Evolutionary conservation across 306 rosid genomes (phyloP), one percentile per base, ranked within the genome.

Genomic region (Quercus variabilis): DNA sequence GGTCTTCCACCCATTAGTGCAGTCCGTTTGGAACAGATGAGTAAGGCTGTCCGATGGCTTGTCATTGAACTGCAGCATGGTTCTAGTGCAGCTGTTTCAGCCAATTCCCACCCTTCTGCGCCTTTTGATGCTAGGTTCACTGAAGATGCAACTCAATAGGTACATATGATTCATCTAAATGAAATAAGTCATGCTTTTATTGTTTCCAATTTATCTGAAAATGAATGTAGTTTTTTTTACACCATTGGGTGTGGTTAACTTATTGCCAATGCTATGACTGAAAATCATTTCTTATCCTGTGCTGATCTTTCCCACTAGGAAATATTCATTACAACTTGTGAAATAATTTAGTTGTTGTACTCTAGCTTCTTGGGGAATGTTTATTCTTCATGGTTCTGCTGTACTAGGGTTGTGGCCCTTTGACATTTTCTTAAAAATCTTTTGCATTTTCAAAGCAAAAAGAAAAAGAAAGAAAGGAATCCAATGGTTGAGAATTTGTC

Each of bases 1-100:
- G 82, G 85, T 74, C 94, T 90, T 76, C 92, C 95, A 12, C 92
- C 91, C 26, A 89, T 92, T 69, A 90, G 90, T 56, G 95, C 95
- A 0, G 90, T 90, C 74, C 90, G 91, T 74, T 73, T 92, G 86
- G 97, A 92, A 77, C 97, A 92, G 78, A 89, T 90, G 95, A 92
- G 95, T 76, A 90, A 92, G 83, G 92, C 93, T 52, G 97, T 92
- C 14, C 71, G 95, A 68, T 90, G 92, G 91, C 93, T 90, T 56
- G 93, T 92, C 54, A 86, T 90, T 64, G 95, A 90, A 84, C 83
- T 90, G 80, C 93, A 92, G 85, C 87, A 89, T 52, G 91, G 92
- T 55, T 90, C 92, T 72, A 63, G 86, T 62, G 75, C 84, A 75
- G 79, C 90, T 73, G 85, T 70, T 83, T 71, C 92, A 3, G 85